Base-by-base conservation (phyloP, 2,329 filamentous ascomycete species). In the Rhynchosporium agropyri region DNA sequence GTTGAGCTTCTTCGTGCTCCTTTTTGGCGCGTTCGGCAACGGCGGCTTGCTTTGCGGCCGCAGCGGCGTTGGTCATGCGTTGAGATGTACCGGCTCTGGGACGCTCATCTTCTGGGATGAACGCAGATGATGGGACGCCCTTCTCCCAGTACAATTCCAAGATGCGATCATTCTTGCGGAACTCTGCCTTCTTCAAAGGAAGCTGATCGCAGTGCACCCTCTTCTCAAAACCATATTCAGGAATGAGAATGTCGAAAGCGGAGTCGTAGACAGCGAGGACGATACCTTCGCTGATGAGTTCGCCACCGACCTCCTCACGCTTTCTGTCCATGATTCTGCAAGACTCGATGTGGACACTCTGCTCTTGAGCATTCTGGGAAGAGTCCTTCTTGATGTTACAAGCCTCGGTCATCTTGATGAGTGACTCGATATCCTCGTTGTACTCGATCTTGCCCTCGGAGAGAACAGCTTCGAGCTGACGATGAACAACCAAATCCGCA, bases 331-430 rank as follows among this genome's bases (percentile, higher is more conserved):
- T 97, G 72, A 87, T 89, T 70, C 95, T 90, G 82, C 95, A 99
- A 4, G 94, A 92, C 76, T 98, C 95, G 67, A 99, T 97, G 79
- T 99, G 95, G 56, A 99, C 92, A 77, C 95, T 98, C 80, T 99
- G 95, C 77, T 99, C 95, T 77, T 99, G 95, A 13, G 95, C 95
- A 73, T 92, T 95, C 79, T 97, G 94, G 1, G 95, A 92, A 12
- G 93, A 98, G 75, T 99, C 95, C 78, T 98, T 99, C 87, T 98
- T 99, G 74, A 91, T 97, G 81, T 99, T 99, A 83, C 92, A 97
- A 70, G 91, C 87, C 77, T 99, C 95, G 8, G 93, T 90, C 57
- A 90, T 96, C 85, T 98, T 99, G 72, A 88, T 88, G 48, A 99
- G 81, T 62, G 83, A 88, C 74, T 99, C 95, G 65, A 95, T 77